These are phyloP conservation scores for Taphrina flavorubra DNA, from an alignment of 1,139 yeast genomes.

Conservation along the genomic window DNA sequence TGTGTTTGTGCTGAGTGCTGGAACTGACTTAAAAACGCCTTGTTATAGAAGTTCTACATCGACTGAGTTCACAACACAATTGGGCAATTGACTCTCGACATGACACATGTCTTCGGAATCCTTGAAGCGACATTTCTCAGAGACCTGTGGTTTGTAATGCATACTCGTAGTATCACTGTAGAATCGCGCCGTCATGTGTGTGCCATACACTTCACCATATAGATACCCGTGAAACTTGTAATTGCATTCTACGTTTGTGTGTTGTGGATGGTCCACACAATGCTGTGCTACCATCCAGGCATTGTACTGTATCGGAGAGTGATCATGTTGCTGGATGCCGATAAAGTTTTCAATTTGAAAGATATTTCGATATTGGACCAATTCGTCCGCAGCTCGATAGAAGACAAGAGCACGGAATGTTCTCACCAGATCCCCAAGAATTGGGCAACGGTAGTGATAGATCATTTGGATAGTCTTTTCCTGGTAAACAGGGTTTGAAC, in stretches of 20 bases:
- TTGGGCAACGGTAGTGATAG: not conserved
- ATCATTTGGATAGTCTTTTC: not conserved
- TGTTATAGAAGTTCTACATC: not conserved
- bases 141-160: not conserved
- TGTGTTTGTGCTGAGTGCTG: no score
- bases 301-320: not conserved
- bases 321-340: not conserved
- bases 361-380: not conserved
- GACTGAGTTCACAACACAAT: not conserved
- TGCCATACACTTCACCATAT: not conserved
- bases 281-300: not conserved
- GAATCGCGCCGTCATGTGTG: not conserved
- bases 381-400: not conserved
- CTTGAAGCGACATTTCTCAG: not conserved
- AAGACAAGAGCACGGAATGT: not conserved
- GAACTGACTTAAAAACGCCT: no score
- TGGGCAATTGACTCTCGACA: not conserved
- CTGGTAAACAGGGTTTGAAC: not conserved
- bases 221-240: not conserved
- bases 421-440: not conserved
- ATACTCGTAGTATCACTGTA: not conserved
- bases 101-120: not conserved
- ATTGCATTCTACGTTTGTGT: not conserved
- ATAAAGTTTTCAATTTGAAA: not conserved
- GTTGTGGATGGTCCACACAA: not conserved